Evolutionary conservation across 2,329 filamentous ascomycete genomes (phyloP).

Genomic region (Aspergillus pseudotamarii): DNA sequence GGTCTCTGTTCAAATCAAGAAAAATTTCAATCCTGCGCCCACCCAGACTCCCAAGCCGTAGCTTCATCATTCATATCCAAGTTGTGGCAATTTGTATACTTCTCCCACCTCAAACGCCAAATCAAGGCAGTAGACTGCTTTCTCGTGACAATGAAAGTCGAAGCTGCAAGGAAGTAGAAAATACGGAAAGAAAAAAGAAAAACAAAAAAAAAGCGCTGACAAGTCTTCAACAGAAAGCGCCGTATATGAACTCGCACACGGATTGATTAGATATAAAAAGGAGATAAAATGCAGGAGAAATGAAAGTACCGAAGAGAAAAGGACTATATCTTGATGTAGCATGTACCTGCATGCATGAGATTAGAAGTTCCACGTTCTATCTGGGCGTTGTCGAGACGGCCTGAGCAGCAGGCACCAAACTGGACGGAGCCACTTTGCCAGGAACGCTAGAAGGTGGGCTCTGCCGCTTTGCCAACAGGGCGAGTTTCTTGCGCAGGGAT

Average conservation of each 20-base stretch:
- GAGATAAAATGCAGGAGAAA: constrained; percentile 11
- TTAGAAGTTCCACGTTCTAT: constrained; percentile 20
- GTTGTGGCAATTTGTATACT: constrained; percentile 25
- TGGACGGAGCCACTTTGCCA: constrained; percentile 33
- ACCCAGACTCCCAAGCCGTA: constrained; percentile 26
- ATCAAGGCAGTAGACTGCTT: constrained; percentile 8
- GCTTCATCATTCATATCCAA: constrained; percentile 22
- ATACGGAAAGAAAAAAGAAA: constrained; percentile 11
- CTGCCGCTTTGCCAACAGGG: constrained; percentile 52
- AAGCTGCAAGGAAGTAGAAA: background rate
- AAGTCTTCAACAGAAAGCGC: constrained; percentile 9
- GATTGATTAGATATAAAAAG: constrained; percentile 13
- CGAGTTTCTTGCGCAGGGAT: constrained; percentile 53
- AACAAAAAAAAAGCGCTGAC: constrained; percentile 11
- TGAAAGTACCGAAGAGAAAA: constrained; percentile 6
- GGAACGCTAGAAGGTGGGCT: constrained; percentile 36
- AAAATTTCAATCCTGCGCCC: constrained; percentile 4
- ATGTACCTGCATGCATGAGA: constrained; percentile 20
- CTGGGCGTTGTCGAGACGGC: constrained; percentile 37
- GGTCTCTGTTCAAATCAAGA: constrained; percentile 23
- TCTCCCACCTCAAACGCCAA: constrained; percentile 19
- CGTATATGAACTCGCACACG: constrained; percentile 15
- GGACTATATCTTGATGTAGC: constrained; percentile 19
- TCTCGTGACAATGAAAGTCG: constrained; percentile 5
- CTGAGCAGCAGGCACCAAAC: constrained; percentile 34